Conservation (phyloP, 176 grass and related monocot species). For the Juncus inflexus region DNA sequence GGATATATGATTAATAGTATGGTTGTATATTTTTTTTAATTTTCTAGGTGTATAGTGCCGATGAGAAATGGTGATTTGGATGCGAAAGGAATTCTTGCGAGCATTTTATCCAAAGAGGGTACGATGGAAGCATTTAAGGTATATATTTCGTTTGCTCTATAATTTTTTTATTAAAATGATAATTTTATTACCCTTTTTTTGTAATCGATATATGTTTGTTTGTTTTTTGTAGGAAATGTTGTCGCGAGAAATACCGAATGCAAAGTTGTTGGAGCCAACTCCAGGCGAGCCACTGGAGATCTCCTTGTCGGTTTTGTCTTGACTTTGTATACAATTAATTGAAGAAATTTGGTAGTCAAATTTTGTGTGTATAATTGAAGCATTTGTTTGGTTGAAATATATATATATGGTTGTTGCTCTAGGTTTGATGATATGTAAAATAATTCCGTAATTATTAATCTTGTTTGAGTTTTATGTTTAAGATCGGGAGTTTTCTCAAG, state of each 20-base stretch:
- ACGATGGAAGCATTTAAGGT: constrained; percentile 65
- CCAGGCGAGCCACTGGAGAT: constrained; percentile 54
- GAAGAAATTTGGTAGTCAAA: too few relatives aligned
- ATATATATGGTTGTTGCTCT: too few relatives aligned
- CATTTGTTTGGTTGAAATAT: too few relatives aligned
- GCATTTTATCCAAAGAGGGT: constrained; percentile 38
- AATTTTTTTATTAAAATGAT: background rate
- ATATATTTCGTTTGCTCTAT: background rate
- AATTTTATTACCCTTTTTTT: background rate
- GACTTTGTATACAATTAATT: background rate
- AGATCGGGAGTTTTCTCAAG: too few relatives aligned
- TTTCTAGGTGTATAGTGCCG: constrained; percentile 59
- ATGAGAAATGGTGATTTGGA: constrained; percentile 91
- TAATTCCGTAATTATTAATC: too few relatives aligned
- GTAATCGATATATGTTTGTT: background rate
- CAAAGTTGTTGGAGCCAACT: constrained; percentile 46
- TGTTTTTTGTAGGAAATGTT: constrained; percentile 46
- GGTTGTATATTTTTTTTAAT: background rate
- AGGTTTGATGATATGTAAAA: too few relatives aligned
- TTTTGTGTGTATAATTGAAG: too few relatives aligned
- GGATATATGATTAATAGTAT: too few relatives aligned
- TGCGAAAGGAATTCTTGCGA: constrained; percentile 44
- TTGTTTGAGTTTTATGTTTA: too few relatives aligned
- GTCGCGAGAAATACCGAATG: constrained; percentile 45
- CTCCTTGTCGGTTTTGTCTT: constrained; percentile 23